Conservation (phyloP, 1,139 yeast species). For the Sugiyamaella japonica region DNA sequence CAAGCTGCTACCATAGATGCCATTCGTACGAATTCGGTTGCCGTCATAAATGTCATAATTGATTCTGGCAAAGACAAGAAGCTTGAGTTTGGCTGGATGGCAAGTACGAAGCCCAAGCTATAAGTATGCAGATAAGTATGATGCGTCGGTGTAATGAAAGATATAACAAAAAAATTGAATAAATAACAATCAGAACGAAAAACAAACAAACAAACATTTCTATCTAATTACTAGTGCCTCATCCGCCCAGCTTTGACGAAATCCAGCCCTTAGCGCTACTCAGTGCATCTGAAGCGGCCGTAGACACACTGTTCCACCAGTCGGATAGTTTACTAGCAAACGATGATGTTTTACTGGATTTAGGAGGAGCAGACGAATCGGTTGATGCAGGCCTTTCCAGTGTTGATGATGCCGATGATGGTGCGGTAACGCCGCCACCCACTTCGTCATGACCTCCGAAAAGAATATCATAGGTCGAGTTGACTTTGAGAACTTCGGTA, state of each 20-base stretch:
- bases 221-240: slow-evolving; percentile 5
- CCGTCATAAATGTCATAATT: slow-evolving; percentile 57
- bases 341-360: background rate
- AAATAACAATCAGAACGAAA: slow-evolving; percentile 15
- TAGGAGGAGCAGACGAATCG: background rate
- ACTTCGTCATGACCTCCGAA: slow-evolving; percentile 21
- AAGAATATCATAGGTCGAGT: slow-evolving; percentile 39
- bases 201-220: background rate
- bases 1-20: slow-evolving; percentile 45
- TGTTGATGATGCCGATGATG: background rate
- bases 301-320: slow-evolving; percentile 18
- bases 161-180: background rate
- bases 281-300: slow-evolving; percentile 17
- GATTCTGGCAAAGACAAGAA: slow-evolving; percentile 56
- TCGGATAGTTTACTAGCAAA: slow-evolving; percentile 5
- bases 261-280: slow-evolving; percentile 23
- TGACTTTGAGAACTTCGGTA: slow-evolving; percentile 33
- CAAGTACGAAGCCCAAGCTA: slow-evolving; percentile 43
- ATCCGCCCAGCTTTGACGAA: slow-evolving; percentile 7
- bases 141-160: background rate
- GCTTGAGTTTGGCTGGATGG: slow-evolving; percentile 65
- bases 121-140: slow-evolving; percentile 10
- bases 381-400: background rate
- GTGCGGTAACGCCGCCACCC: background rate
- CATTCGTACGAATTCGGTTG: slow-evolving; percentile 42